Conservation (phyloP, 1,284 basidiomycete genomes). For the Exsudoporus floridanus region DNA sequence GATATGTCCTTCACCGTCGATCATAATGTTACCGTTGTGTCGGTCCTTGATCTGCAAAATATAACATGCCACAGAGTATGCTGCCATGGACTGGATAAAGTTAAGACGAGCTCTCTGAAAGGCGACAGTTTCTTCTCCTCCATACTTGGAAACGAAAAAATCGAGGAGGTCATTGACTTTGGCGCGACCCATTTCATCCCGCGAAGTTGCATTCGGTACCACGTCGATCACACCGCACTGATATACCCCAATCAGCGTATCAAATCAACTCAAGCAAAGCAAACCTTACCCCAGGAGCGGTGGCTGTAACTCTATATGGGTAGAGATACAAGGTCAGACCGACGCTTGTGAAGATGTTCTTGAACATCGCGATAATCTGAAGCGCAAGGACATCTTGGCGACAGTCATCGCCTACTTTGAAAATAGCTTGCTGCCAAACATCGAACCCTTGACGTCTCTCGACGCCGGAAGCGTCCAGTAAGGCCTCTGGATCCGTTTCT, state of each 20-base stretch:
- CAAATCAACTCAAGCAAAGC: background rate
- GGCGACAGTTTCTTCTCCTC: conserved; percentile 81
- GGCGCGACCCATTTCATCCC: conserved; percentile 98
- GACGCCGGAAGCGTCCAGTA: conserved; percentile 57
- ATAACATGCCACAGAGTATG: conserved; percentile 98
- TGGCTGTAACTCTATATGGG: conserved; percentile 97
- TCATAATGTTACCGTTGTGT: conserved; percentile 99
- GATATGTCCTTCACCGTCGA: conserved; percentile 94
- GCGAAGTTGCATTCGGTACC: conserved; percentile 95
- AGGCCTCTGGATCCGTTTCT: conserved; percentile 63
- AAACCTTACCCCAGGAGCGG: conserved; percentile 83
- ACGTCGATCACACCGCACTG: conserved; percentile 99
- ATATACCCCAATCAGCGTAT: conserved; percentile 1
- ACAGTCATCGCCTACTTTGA: conserved; percentile 99
- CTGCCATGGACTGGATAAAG: conserved; percentile 99
- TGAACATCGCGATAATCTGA: conserved; percentile 99
- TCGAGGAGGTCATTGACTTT: conserved; percentile 96
- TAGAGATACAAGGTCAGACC: conserved; percentile 92
- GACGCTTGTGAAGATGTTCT: conserved; percentile 90
- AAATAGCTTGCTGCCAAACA: conserved; percentile 98
- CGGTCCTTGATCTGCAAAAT: conserved; percentile 97
- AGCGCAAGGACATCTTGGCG: conserved; percentile 96
- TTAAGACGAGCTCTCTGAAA: conserved; percentile 95
- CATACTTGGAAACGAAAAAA: conserved; percentile 96
- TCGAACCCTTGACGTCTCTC: conserved; percentile 74